Conservation (phyloP, 83 land plant genomes). For the Diphasiastrum complanatum region DNA sequence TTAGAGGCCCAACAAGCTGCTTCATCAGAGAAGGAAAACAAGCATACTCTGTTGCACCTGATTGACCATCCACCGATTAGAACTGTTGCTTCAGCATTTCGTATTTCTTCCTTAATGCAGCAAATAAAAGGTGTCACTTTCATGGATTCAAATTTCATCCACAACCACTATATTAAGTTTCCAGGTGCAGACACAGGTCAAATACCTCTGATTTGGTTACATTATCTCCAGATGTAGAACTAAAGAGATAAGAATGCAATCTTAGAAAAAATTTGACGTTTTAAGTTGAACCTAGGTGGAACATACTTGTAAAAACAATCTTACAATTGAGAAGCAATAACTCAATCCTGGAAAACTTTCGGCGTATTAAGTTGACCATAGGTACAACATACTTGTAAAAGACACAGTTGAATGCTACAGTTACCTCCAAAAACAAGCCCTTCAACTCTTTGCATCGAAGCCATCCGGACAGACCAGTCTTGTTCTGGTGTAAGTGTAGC, state of each 20-base stretch:
- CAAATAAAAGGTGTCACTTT: background rate
- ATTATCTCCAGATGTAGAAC: too few relatives aligned
- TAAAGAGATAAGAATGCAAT: too few relatives aligned
- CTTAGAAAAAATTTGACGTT: background rate
- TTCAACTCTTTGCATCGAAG: constrained; percentile 96
- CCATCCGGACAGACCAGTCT: constrained; percentile 93
- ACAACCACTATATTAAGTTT: too few relatives aligned
- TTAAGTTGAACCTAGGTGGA: too few relatives aligned
- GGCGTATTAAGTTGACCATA: too few relatives aligned
- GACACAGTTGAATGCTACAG: background rate
- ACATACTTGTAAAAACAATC: too few relatives aligned
- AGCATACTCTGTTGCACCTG: constrained; percentile 89
- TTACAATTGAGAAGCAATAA: too few relatives aligned
- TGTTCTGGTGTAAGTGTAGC: constrained; percentile 78
- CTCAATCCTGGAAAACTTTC: too few relatives aligned
- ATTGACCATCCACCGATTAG: constrained; percentile 3
- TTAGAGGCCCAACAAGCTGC: constrained; percentile 73
- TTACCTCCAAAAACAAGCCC: constrained; percentile 92
- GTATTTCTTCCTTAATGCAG: background rate
- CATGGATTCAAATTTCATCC: background rate
- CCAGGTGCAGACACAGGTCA: too few relatives aligned
- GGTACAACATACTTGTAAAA: too few relatives aligned
- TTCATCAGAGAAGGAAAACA: constrained; percentile 73
- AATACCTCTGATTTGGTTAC: too few relatives aligned
- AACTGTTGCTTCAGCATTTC: background rate